Conservation (phyloP, 805 yeast species). For the Starmerella riodocensis region DNA sequence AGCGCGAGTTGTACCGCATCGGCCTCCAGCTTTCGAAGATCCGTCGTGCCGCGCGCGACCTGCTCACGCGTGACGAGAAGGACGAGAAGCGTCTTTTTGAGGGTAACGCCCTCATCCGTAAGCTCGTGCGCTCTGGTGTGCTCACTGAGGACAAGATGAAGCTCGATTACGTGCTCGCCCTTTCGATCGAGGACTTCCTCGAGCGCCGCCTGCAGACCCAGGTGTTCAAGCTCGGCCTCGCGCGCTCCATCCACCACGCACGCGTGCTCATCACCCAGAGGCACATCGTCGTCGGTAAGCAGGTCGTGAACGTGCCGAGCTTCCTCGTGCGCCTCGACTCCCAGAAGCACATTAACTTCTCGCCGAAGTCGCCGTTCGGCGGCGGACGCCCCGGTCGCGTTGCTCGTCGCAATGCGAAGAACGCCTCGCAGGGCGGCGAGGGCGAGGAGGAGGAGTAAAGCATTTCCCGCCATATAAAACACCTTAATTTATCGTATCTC, state of each 20-base stretch:
- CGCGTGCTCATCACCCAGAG: slow-evolving; percentile 97
- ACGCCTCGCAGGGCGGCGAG: slow-evolving; percentile 52
- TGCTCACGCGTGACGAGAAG: slow-evolving; percentile 99
- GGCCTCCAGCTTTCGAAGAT: slow-evolving; percentile 98
- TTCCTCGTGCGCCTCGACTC: slow-evolving; percentile 99
- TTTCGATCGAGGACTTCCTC: slow-evolving; percentile 96
- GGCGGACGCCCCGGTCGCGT: slow-evolving; percentile 99
- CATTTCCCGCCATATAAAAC: neutral
- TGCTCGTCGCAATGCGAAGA: slow-evolving; percentile 78
- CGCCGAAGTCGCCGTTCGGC: slow-evolving; percentile 99
- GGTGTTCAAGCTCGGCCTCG: slow-evolving; percentile 98
- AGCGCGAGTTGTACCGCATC: slow-evolving; percentile 99
- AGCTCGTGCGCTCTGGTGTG: slow-evolving; percentile 98
- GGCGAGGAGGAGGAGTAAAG: slow-evolving; percentile 51
- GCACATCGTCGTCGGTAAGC: slow-evolving; percentile 99
- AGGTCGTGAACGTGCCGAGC: slow-evolving; percentile 95
- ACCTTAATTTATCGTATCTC: slow-evolving; percentile 8
- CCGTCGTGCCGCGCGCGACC: slow-evolving; percentile 99
- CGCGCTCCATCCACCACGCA: slow-evolving; percentile 99
- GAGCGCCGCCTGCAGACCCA: slow-evolving; percentile 99
- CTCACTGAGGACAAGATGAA: slow-evolving; percentile 98
- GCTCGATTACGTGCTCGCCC: slow-evolving; percentile 98
- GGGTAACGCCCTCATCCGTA: slow-evolving; percentile 99
- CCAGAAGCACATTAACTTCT: slow-evolving; percentile 99
- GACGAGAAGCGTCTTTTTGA: slow-evolving; percentile 99